These are phyloP conservation scores for Leccinum pellstonianum DNA, from an alignment of 768 basidiomycete species.

Conservation along the genomic window DNA sequence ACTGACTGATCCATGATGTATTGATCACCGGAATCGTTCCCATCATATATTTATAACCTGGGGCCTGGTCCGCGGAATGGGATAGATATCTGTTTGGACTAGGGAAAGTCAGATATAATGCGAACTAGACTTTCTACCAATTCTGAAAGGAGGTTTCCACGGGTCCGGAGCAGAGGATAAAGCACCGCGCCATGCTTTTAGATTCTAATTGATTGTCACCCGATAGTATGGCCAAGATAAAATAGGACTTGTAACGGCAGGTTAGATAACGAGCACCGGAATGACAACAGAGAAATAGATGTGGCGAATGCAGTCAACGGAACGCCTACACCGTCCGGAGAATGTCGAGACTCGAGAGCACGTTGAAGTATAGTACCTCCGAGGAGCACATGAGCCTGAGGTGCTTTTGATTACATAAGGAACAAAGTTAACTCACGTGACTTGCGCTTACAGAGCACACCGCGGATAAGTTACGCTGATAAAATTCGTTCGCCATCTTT, in stretches of 20 bases:
- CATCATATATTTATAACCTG: not conserved
- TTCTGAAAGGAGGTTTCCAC: not conserved
- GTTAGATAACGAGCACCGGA: not conserved
- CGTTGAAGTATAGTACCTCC: not conserved
- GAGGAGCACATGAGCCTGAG: not conserved
- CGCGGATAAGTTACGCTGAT: not conserved
- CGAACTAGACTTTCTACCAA: not conserved
- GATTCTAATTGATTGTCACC: not conserved
- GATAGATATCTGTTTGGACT: not conserved
- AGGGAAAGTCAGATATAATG: not conserved
- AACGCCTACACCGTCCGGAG: not conserved
- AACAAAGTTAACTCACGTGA: slow-evolving; percentile 18
- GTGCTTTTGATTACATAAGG: not conserved
- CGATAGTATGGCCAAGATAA: not conserved
- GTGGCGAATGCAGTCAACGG: not conserved
- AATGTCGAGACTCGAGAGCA: not conserved
- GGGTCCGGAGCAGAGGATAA: not conserved
- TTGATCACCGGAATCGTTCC: not conserved
- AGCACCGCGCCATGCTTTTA: not conserved
- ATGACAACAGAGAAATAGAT: not conserved
- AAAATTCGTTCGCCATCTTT: not conserved
- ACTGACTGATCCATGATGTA: not conserved
- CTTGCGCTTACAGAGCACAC: not conserved
- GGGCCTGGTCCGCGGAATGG: not conserved
- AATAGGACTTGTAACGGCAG: not conserved